Evolutionary conservation across 495 filamentous ascomycete genomes (phyloP).

Genomic region (Aspergillus asperescens): DNA sequence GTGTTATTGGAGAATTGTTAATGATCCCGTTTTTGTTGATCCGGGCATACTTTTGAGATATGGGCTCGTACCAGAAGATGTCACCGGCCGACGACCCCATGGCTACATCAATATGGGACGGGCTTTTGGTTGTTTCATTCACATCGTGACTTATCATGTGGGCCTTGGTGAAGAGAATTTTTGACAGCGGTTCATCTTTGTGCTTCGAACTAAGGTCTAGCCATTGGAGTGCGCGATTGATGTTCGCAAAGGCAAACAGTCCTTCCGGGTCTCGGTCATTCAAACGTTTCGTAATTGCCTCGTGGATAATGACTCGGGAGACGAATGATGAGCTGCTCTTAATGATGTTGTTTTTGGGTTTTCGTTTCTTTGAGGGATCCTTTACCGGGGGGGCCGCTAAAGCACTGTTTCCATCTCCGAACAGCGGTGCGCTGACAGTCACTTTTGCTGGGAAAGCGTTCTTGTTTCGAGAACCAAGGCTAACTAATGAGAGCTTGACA

Average conservation of each 20-base stretch:
- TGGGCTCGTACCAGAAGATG: conserved; percentile 98
- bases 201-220: conserved; percentile 56
- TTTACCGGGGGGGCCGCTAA: conserved; percentile 59
- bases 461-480: conserved; percentile 56
- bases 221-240: conserved; percentile 90
- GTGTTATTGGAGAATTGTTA: conserved; percentile 74
- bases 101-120: conserved; percentile 78
- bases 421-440: conserved; percentile 53
- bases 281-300: conserved; percentile 69
- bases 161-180: conserved; percentile 93
- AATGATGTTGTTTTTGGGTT: conserved; percentile 94
- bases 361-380: conserved; percentile 71
- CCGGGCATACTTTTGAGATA: conserved; percentile 90
- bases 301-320: conserved; percentile 88
- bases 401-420: conserved; percentile 82
- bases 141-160: conserved; percentile 94
- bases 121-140: conserved; percentile 73
- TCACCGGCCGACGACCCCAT: conserved; percentile 95
- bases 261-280: conserved; percentile 73
- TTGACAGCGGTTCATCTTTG: conserved; percentile 80
- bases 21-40: conserved; percentile 96
- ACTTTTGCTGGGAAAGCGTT: conserved; percentile 43
- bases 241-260: conserved; percentile 85
- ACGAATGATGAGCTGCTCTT: conserved; percentile 98
- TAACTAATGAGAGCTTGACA: conserved; percentile 77